A percentile compares a stretch with the other conserved stretches of the same genome.
These are phyloP conservation scores for Eudorina sp. DNA, from an alignment of 139 green algal genomes.

Conservation along the genomic window DNA sequence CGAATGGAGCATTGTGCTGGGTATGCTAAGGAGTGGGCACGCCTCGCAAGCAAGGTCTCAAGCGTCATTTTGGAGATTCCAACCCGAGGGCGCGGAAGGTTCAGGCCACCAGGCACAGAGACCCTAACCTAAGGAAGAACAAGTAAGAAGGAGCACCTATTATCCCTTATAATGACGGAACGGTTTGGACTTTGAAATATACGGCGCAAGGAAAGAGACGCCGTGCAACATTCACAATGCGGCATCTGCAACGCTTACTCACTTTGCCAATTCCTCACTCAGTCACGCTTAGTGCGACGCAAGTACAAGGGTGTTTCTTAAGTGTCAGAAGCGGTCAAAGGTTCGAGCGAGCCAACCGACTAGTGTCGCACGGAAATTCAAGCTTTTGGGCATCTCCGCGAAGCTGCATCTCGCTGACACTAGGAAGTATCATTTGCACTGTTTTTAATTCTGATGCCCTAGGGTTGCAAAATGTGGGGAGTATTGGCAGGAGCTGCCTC, in stretches of 20 bases:
- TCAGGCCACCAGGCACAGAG: conserved; percentile 12
- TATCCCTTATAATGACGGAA: too few relatives aligned
- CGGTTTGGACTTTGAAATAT: too few relatives aligned
- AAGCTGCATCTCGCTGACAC: too few relatives aligned
- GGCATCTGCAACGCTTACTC: too few relatives aligned
- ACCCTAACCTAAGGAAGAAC: not conserved
- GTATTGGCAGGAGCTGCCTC: conserved; percentile 17
- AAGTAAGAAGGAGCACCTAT: too few relatives aligned
- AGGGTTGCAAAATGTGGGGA: conserved; percentile 11
- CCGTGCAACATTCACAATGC: too few relatives aligned
- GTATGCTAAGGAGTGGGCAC: not conserved
- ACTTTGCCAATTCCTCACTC: too few relatives aligned
- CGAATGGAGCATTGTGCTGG: not conserved
- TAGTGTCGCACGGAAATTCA: not conserved
- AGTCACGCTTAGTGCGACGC: too few relatives aligned
- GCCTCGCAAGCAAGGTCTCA: not conserved
- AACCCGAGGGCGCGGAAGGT: not conserved
- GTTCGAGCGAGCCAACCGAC: not conserved
- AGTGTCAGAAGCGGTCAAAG: not conserved
- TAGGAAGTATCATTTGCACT: not conserved
- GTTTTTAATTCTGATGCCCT: not conserved
- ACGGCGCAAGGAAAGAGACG: too few relatives aligned
- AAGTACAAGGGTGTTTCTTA: not conserved
- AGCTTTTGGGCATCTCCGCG: too few relatives aligned
- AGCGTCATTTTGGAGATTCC: not conserved